Base-by-base conservation (phyloP, 2,329 filamentous ascomycete species). In the Phyllachora maydis region DNA sequence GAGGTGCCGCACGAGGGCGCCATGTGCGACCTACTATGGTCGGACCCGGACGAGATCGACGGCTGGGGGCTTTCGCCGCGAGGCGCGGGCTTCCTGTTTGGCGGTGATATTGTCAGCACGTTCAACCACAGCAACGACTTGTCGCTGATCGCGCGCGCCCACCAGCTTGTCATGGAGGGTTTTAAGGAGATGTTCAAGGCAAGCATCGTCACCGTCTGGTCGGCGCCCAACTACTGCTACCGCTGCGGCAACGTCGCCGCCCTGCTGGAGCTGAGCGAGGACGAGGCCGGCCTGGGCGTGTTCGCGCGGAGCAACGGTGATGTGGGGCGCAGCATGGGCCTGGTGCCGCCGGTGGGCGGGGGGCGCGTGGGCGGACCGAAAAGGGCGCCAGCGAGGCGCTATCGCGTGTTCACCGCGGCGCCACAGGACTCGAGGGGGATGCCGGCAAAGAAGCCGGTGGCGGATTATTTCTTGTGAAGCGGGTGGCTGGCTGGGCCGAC, bases 171-270 rank as follows among this genome's bases (percentile, higher is more conserved):
- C 33, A 98, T 95, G 88, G 88, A 98, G 46, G 88, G 88, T 0
- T 98, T 93, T 49, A 95, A 95, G 52, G 88, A 95, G 46, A 95
- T 95, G 83, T 98, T 95, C 41, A 81, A 92, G 42, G 75, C 71
- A 9, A 79, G 72, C 22, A 93, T 98, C 32, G 88, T 95, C 19
- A 98, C 88, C 0, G 88, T 98, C n/a, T 98, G 88, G 85, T 90
- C 78, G 1, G 83, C 83, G 7, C 83, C 83, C 1, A 93, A 93
- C 46, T 93, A 93, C 56, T 93, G 83, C 52, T 93, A 93, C 51
- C 69, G 81, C 32, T 93, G 83, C 41, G 83, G 83, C 26, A 95
- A 95, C 39, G 83, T 98, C 8, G 88, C 88, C 1, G 85, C 88
- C 1, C 83, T 98, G 28, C 55, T 98, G 26, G 88, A 98, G 50